Base-by-base conservation (phyloP, 176 grass and related monocot species). In the Oryza rufipogon region DNA sequence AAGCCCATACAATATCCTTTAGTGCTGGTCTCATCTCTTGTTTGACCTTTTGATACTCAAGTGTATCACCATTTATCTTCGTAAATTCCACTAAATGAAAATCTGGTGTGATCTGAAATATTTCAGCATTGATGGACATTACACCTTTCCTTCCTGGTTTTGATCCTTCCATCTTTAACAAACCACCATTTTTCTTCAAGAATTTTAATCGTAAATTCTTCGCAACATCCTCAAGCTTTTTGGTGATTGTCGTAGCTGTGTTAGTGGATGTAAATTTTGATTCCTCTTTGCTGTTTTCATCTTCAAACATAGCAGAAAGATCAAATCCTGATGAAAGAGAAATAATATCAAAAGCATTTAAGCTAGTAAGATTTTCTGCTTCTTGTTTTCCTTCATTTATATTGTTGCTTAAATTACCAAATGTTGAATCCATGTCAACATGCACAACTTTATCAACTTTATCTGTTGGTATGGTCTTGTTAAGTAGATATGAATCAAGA, bases 311-410 rank as follows among this genome's bases (percentile, higher is more conserved):
- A 25, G 87, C 91, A 15, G 96, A 98, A 87, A 98, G 88, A 87
- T 98, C 91, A 64, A 98, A 92, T 64, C 96, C 96, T 7, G 74
- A 87, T 4, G 96, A 95, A 80, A 98, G 91, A 82, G 96, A 93
- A 71, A 98, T 98, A 48, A 98, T 93, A 71, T 98, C 91, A 47
- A 98, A 98, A 48, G 96, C 96, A 90, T 95, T 98, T 77, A 98
- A 80, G 45, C 89, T 89, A 26, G 70, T 77, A 51, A 98, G 25
- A 66, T 90, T 89, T 70, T 33, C 73, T 52, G n/a, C 17, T 33
- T 63, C 76, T 79, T 79, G 74, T 28, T 74, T 86, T 2, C 47
- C 65, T 32, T 91, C 76, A 3, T 61, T 11, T 45, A 34, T 81
- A 71, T 19, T 71, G n/a, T 5, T 78, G 49, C 41, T 72, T 0